Evolutionary conservation across 2,329 filamentous ascomycete genomes (phyloP), one percentile per base, ranked within the genome.

Genomic region (Fusarium brachygibbosum): DNA sequence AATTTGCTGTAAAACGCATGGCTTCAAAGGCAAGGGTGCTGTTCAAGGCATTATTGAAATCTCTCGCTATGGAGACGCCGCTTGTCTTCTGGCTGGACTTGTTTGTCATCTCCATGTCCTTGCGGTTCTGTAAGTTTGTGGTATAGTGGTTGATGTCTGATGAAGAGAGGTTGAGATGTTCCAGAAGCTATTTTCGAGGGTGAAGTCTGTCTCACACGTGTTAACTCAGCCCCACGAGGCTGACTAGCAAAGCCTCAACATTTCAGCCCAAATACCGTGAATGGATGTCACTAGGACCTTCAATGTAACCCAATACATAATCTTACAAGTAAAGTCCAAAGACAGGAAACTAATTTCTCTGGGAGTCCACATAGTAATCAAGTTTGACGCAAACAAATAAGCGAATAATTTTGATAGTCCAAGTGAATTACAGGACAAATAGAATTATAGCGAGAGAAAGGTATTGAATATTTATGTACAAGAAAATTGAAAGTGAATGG

Each of bases 1-100:
- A 68, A 14, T 49, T 50, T 14, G 48, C 63, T 2, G 49, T 63
- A 9, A 46, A 55, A 5, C 46, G 51, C 64, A 68, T 68, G 5
- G 37, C 45, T 19, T 68, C 64, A 7, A 61, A 52, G 4, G 29
- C 64, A 8, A 41, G 44, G 3, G 46, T 56, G 16, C 34, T 13
- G 8, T 38, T 35, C 6, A 56, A 14, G 8, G 11, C 5, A 8
- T 66, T 48, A 23, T 37, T 40, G 9, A 69, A 66, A 4, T 69
- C 42, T 8, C 3, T 42, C 4, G 54, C 66, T 5, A 51, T n/a
- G 2, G 53, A 50, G 1, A 31, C 19, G 2, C 54, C 46, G 10
- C 28, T 53, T 8, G 23, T 35, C 5, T 38, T 31, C 14, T 17
- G 17, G 6, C 9, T 14, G 1, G 46, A 12, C 12, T 51, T 51